phyloP scores from a whole-genome alignment of 2,329 filamentous ascomycete genomes.

The Pyrenophora seminiperda region DNA sequence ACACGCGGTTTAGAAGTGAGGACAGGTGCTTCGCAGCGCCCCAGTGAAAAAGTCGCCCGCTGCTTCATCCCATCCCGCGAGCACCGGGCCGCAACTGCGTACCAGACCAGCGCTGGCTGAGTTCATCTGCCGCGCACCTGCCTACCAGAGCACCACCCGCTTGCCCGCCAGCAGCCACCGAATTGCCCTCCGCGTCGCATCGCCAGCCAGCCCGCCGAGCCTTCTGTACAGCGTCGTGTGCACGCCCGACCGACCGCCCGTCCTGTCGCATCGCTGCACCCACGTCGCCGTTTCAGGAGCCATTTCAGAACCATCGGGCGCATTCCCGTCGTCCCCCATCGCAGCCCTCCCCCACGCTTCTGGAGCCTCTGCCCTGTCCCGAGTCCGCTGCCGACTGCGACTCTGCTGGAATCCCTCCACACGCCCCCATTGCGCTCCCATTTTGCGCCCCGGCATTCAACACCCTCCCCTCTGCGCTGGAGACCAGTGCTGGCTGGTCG shows the following conservation, averaged over 20 bases:
- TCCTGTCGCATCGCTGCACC: slow-evolving; percentile 14
- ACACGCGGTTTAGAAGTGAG: not conserved
- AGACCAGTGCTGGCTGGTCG: slow-evolving; percentile 42
- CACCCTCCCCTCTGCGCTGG: slow-evolving; percentile 37
- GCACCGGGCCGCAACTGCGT: not conserved
- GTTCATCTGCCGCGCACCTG: slow-evolving; percentile 17
- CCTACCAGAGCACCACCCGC: slow-evolving; percentile 3
- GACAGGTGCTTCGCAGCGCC: not conserved
- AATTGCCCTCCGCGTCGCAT: slow-evolving; percentile 15
- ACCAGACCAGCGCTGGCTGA: slow-evolving; percentile 11
- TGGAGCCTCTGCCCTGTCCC: slow-evolving; percentile 15
- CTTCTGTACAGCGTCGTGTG: slow-evolving; percentile 11
- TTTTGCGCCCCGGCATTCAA: slow-evolving; percentile 28
- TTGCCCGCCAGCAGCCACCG: slow-evolving; percentile 16
- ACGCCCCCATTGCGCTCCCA: slow-evolving; percentile 16
- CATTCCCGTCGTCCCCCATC: slow-evolving; percentile 23
- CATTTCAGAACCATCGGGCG: slow-evolving; percentile 32
- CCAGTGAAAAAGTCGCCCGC: not conserved
- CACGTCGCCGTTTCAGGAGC: slow-evolving; percentile 43
- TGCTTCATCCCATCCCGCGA: not conserved
- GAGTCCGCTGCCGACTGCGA: slow-evolving; percentile 14
- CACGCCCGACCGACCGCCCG: slow-evolving; percentile 1
- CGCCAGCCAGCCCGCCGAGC: slow-evolving; percentile 14
- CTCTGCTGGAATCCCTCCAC: slow-evolving; percentile 10
- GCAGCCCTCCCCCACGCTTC: slow-evolving; percentile 26